Evolutionary conservation across 1,139 yeast genomes (phyloP).

Genomic region (Martiniozyma asiatica): DNA sequence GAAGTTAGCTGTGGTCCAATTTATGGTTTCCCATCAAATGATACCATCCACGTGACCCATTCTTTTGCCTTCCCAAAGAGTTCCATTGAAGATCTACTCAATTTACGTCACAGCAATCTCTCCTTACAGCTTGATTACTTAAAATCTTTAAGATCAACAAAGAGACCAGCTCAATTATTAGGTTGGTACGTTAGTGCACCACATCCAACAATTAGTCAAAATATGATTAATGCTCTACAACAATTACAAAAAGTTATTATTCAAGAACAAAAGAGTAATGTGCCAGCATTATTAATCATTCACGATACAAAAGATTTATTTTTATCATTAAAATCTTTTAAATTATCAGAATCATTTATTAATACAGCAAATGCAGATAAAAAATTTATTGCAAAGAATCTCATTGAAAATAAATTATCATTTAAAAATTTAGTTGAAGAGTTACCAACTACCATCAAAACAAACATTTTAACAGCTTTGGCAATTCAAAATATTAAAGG

Average conservation of each 20-base stretch:
- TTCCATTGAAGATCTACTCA: conserved; percentile 49
- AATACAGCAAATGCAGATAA: conserved; percentile 34
- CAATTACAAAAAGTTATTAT: conserved; percentile 41
- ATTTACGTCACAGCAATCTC: conserved; percentile 43
- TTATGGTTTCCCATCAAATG: conserved; percentile 54
- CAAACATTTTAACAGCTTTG: conserved; percentile 36
- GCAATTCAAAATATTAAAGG: conserved; percentile 19
- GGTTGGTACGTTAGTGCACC: conserved; percentile 76
- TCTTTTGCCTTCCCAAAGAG: conserved; percentile 30
- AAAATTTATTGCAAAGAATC: conserved; percentile 55
- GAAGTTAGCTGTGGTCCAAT: conserved; percentile 63
- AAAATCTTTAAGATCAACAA: conserved; percentile 48
- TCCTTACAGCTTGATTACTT: conserved; percentile 64
- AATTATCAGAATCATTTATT: conserved; percentile 55
- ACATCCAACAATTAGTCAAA: conserved; percentile 58
- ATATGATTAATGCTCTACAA: conserved; percentile 55
- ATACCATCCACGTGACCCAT: conserved; percentile 39
- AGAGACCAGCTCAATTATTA: conserved; percentile 59
- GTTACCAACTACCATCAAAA: conserved; percentile 53
- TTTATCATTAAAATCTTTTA: conserved; percentile 55
- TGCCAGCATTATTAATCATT: conserved; percentile 51
- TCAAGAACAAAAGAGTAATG: conserved; percentile 25
- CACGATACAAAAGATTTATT: conserved; percentile 57
- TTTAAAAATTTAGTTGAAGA: conserved; percentile 64
- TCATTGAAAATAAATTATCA: conserved; percentile 50